Conservation (phyloP, 164 flowering plant genomes). For the grape (Vitis vinifera) region ASM3070453v1 NC_081819.1:16619501-16620000, state of each 20-base stretch:
- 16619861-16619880: slow-evolving; percentile 91
- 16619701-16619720: slow-evolving; percentile 89
- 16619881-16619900: slow-evolving; percentile 90
- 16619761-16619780: too few relatives aligned
- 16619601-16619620: background rate
- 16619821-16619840: slow-evolving; percentile 87
- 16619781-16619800: background rate
- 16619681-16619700: slow-evolving; percentile 98
- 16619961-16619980: background rate
- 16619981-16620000: too few relatives aligned
- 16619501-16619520: too few relatives aligned
- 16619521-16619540: too few relatives aligned
- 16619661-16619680: slow-evolving; percentile 86
- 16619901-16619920: slow-evolving; percentile 80
- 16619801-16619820: slow-evolving; percentile 81
- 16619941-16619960: slow-evolving; percentile 46
- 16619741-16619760: background rate
- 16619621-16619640: slow-evolving; percentile 76
- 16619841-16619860: slow-evolving; percentile 92
- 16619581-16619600: background rate
- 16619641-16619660: slow-evolving; percentile 97
- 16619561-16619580: background rate
- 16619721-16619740: slow-evolving; percentile 85
- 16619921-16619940: slow-evolving; percentile 62
- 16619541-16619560: too few relatives aligned